A percentile compares a stretch with the other conserved stretches of the same genome.
Conservation (phyloP, 2,329 filamentous ascomycete genomes). For the Trichophyton schoenleinii region DNA sequence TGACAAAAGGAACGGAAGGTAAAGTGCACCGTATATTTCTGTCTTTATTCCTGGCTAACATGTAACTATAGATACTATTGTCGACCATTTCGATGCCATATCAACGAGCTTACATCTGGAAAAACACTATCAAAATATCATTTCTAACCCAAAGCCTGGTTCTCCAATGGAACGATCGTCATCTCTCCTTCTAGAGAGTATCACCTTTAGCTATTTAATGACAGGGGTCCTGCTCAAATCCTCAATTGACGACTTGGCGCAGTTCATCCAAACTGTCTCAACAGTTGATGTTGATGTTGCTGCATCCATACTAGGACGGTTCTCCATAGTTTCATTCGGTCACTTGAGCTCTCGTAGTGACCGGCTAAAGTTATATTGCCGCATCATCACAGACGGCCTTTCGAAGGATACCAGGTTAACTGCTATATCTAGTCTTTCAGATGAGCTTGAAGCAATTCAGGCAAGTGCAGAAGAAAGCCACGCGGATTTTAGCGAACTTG, state of each 20-base stretch:
- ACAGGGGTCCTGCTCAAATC: not conserved
- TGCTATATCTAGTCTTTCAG: conserved; percentile 25
- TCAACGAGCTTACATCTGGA: not conserved
- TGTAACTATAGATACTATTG: not conserved
- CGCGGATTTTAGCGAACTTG: conserved; percentile 13
- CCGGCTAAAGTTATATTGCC: conserved; percentile 21
- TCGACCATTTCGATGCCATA: conserved; percentile 2
- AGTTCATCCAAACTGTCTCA: conserved; percentile 5
- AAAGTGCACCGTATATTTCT: not conserved
- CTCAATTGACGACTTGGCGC: not conserved
- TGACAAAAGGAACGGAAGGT: conserved; percentile 23
- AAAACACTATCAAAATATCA: not conserved
- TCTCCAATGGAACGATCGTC: conserved; percentile 5
- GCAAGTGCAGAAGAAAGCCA: conserved; percentile 13
- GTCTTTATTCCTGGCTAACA: not conserved
- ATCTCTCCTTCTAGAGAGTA: conserved; percentile 5
- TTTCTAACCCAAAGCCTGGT: not conserved
- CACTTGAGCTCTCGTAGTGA: conserved; percentile 16
- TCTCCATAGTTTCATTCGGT: conserved; percentile 18
- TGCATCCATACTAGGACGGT: conserved; percentile 24
- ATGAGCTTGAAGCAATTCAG: conserved; percentile 19
- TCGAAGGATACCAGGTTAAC: conserved; percentile 19
- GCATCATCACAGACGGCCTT: conserved; percentile 19
- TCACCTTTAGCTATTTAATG: conserved; percentile 2
- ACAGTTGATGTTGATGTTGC: conserved; percentile 17